Evolutionary conservation across 106 monocot genomes (phyloP), one percentile per base, ranked within the genome.

Genomic region (Cymbidium sinense): DNA sequence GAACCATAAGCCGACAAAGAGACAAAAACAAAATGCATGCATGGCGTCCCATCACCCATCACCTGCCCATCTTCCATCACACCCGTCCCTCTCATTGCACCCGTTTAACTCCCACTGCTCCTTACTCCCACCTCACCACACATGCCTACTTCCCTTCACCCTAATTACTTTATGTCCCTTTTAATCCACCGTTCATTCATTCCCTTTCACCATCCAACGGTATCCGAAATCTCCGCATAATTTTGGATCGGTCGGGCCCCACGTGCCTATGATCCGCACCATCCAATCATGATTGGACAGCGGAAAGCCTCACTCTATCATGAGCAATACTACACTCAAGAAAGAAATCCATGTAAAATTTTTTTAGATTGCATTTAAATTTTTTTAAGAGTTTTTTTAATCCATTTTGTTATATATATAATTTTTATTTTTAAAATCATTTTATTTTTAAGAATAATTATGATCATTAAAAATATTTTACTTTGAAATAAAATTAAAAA

Each of bases 31-130:
- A 71, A 71, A 47, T 15, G 47, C 47, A 71, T 36, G 71, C 71
- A 71, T 71, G 37, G 37, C 9, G 71, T 71, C 71, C 71, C 71
- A 34, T 71, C 71, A 39, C 37, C 71, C 71, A 71, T 71, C 71
- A 39, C 29, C 70, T 21, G 71, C 71, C 13, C 13, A 13, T 47
- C 47, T 47, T 47, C 71, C 71, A 37, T 71, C 71, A 39, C 71
- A 41, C 37, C 71, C 37, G 71, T 71, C 37, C n/a, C 71, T 34
- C 1, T n/a, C 71, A 12, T 30, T 6, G 71, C 35, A 39, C 8
- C 37, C 3, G 7, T 37, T 36, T 36, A 36, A 71, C 20, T 21
- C 71, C 35, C 5, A 30, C 30, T 71, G 35, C n/a, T 71, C 71
- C 71, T 71, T 34, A 35, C 17, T 71, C 21, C 71, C 37, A 71